Base-by-base conservation (phyloP, 805 yeast genomes). In the Myxozyma mucilagina region DNA sequence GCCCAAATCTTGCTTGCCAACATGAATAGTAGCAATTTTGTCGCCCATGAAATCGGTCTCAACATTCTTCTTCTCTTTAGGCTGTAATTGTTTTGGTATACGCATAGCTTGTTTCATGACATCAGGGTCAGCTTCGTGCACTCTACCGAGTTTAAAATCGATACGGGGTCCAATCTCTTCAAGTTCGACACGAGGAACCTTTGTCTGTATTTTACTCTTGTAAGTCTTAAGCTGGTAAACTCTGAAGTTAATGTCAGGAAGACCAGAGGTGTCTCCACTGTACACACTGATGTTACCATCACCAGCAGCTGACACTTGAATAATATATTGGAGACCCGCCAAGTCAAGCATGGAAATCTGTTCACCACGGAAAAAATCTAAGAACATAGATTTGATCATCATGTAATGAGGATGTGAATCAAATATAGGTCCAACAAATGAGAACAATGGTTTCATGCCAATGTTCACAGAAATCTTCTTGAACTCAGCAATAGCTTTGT, bases 141-240 rank as follows among this genome's bases (percentile, higher is more conserved):
- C 83, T 78, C 99, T 84, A 52, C 99, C 99, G 60, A 94, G 81
- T 69, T 87, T 85, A 78, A 94, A 93, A 74, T 93, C 97, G 62
- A 94, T 81, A 71, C 99, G 83, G 63, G 99, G 99, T 0, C 99
- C 99, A 64, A 90, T 87, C 75, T 94, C 99, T 58, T 88, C 94
- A 47, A 94, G 79, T 77, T 94, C 98, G 29, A 94, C 92, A 73
- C 99, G 83, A 59, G 99, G 98, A 58, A 90, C 80, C 73, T 89
- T 91, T 72, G 93, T 96, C 53, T 87, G 92, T 14, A 78, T 71
- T 58, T 67, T 70, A 64, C 93, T 85, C 72, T 82, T 85, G 74
- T 76, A 87, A 4, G 98, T 85, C 74, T 87, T 89, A 70, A 94
- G 77, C 70, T 87, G 84, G 75, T 93, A 94, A 35, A 91, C 97